phyloP scores from a whole-genome alignment of 441 rosid genomes.

The Euphorbia corollata region DNA sequence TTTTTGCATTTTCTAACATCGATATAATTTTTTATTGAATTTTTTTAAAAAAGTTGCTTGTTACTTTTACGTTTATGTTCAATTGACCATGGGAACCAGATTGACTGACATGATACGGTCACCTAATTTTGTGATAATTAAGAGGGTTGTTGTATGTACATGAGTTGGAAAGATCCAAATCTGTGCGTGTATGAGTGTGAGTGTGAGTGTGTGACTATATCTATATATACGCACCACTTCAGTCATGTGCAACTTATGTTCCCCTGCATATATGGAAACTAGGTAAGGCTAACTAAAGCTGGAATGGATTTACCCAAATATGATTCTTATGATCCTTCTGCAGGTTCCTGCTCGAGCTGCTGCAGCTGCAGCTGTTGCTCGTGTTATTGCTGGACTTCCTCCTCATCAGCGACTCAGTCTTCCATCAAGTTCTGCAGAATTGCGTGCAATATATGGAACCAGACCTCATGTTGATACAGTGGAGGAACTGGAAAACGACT shows the following conservation, averaged over 20 bases:
- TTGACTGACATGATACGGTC: not conserved
- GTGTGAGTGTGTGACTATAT: not conserved
- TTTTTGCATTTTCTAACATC: not conserved
- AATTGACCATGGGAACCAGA: not conserved
- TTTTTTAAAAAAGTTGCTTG: not conserved
- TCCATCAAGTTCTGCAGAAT: constrained; percentile 64
- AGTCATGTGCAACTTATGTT: not conserved
- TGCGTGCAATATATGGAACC: constrained; percentile 71
- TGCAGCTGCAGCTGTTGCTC: constrained; percentile 93
- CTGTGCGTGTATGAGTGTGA: too few species aligned
- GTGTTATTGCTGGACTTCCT: constrained; percentile 71
- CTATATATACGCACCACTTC: not conserved
- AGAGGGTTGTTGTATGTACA: not conserved
- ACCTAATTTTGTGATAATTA: not conserved
- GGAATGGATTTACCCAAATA: not conserved
- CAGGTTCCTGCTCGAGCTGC: constrained; percentile 95
- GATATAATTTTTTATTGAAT: not conserved
- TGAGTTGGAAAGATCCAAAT: not conserved
- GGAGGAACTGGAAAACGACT: constrained; percentile 68
- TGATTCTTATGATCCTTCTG: not conserved
- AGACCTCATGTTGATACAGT: constrained; percentile 47
- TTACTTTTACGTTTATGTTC: not conserved
- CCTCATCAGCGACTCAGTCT: constrained; percentile 64
- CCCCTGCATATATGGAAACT: not conserved
- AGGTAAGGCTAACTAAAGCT: not conserved